Evolutionary conservation across 225 moss, liverwort and hornwort genomes (phyloP).

Genomic region (Lunularia cruciata): DNA sequence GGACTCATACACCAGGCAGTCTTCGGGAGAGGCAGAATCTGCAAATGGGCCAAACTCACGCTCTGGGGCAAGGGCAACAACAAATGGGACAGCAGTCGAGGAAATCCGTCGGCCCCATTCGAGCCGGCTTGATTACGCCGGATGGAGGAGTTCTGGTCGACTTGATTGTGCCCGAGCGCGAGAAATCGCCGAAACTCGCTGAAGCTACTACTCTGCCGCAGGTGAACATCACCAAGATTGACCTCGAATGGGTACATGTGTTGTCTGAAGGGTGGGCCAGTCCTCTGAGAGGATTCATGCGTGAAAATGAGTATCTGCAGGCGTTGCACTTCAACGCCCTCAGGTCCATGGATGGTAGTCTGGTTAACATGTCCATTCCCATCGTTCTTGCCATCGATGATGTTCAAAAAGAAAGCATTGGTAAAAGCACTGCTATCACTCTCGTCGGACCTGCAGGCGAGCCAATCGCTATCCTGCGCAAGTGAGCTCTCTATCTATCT

Average conservation of each 20-base stretch:
- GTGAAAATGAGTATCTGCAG: slow-evolving; percentile 79
- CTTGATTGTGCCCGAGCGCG: slow-evolving; percentile 53
- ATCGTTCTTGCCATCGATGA: slow-evolving; percentile 80
- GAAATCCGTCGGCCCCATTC: slow-evolving; percentile 11
- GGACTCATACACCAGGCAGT: slow-evolving; percentile 4
- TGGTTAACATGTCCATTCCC: slow-evolving; percentile 90
- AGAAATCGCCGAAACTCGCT: slow-evolving; percentile 38
- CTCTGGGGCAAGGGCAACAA: neutral
- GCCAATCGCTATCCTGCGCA: slow-evolving; percentile 75
- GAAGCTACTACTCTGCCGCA: slow-evolving; percentile 62
- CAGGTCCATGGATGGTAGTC: slow-evolving; percentile 42
- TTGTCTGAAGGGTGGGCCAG: slow-evolving; percentile 90
- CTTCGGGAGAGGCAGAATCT: slow-evolving; percentile 3
- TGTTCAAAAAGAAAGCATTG: slow-evolving; percentile 56
- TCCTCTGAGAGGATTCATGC: slow-evolving; percentile 83
- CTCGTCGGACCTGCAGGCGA: slow-evolving; percentile 62
- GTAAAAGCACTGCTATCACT: slow-evolving; percentile 42
- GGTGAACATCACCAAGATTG: slow-evolving; percentile 53
- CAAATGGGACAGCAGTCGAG: neutral
- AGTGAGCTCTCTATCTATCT: slow-evolving; percentile 38
- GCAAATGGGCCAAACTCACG: neutral
- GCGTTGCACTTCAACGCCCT: slow-evolving; percentile 74
- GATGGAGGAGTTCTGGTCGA: slow-evolving; percentile 85
- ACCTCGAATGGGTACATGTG: slow-evolving; percentile 85
- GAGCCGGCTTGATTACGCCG: slow-evolving; percentile 64